Percentiles rank a stretch among this genome's conserved stretches.
Evolutionary conservation across 2,329 filamentous ascomycete genomes (phyloP).

Genomic region (Diplocarpon rosae): DNA sequence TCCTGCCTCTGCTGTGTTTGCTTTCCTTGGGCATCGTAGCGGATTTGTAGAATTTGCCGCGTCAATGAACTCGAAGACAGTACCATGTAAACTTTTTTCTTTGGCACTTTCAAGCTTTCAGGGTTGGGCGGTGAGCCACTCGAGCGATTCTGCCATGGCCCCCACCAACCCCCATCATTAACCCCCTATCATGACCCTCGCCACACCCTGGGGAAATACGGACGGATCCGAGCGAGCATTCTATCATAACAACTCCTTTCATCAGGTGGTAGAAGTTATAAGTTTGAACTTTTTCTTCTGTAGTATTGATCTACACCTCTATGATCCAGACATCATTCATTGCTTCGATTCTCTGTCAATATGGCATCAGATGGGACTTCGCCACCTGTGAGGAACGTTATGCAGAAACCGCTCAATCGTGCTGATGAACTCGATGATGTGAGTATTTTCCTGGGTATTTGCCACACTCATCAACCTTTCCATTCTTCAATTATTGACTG

Average conservation of each 20-base stretch:
- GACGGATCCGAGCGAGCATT: too few relatives aligned
- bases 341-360: slow-evolving; percentile 1
- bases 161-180: neutral
- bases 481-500: slow-evolving; percentile 2
- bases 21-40: slow-evolving; percentile 46
- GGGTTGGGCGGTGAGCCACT: slow-evolving; percentile 10
- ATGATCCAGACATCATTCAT: neutral
- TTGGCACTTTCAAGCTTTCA: neutral
- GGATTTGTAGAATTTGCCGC: neutral
- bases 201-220: too few relatives aligned
- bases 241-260: too few relatives aligned
- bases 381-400: slow-evolving; percentile 9
- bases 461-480: neutral
- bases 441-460: slow-evolving; percentile 19
- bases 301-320: too few relatives aligned
- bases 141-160: slow-evolving; percentile 3
- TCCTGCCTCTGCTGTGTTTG: slow-evolving; percentile 46
- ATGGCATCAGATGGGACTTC: slow-evolving; percentile 16
- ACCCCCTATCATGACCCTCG: too few relatives aligned
- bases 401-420: slow-evolving; percentile 22
- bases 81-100: neutral
- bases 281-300: too few relatives aligned
- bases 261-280: too few relatives aligned
- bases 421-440: slow-evolving; percentile 38
- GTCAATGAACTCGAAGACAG: neutral